Percentiles rank a stretch among this genome's conserved stretches.
phyloP scores from a whole-genome alignment of 2,329 filamentous ascomycete species.

The Gliomastix tumulicola region DNA sequence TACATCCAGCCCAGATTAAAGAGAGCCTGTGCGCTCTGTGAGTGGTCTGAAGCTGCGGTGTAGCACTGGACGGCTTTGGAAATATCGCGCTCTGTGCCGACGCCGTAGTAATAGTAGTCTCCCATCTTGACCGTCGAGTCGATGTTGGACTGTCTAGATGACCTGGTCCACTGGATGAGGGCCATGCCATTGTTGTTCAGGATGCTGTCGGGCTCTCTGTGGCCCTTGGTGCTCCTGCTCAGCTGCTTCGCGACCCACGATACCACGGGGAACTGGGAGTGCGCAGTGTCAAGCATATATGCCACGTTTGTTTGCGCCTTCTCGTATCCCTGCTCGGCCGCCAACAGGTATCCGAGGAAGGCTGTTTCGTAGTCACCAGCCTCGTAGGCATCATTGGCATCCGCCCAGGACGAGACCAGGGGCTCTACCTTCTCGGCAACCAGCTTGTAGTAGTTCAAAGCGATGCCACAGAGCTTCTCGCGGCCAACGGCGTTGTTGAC shows the following conservation, averaged over 20 bases:
- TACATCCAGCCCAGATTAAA: conserved; percentile 99
- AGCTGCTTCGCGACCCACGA: conserved; percentile 39
- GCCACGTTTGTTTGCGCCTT: conserved; percentile 85
- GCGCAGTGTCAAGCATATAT: conserved; percentile 71
- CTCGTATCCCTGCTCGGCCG: conserved; percentile 89
- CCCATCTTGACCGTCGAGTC: conserved; percentile 97
- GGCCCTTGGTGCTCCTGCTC: conserved; percentile 8
- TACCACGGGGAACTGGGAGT: conserved; percentile 33
- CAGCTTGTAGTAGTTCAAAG: conserved; percentile 75
- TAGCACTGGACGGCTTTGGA: conserved; percentile 93
- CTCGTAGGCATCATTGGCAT: conserved; percentile 78
- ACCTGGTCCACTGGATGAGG: conserved; percentile 91
- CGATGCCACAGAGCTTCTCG: conserved; percentile 70
- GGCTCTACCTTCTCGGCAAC: conserved; percentile 69
- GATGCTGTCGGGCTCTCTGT: conserved; percentile 22
- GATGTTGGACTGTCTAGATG: conserved; percentile 85
- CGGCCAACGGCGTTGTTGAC: conserved; percentile 72
- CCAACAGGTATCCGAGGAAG: conserved; percentile 75
- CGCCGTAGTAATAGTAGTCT: conserved; percentile 86
- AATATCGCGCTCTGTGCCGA: conserved; percentile 64
- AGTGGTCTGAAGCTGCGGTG: conserved; percentile 81
- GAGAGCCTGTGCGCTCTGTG: conserved; percentile 87
- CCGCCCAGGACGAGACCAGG: conserved; percentile 69
- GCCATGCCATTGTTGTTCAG: conserved; percentile 56
- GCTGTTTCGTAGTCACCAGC: conserved; percentile 73